Conservation (phyloP, 1,284 basidiomycete species). For the Quambalaria eucalypti region DNA sequence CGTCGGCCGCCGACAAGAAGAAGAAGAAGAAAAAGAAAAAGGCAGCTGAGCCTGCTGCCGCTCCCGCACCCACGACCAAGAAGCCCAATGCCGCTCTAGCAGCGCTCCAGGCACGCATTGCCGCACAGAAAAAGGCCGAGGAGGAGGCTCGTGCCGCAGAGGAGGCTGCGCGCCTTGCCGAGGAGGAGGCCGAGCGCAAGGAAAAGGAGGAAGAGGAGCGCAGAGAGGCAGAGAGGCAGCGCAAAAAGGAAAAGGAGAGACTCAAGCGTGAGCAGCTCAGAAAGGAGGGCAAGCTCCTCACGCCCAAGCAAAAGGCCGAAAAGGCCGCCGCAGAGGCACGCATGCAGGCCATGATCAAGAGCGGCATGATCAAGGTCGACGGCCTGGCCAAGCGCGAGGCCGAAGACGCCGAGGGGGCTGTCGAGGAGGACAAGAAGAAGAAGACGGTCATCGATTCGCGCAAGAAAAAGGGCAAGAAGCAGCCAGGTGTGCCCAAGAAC, state of each 20-base stretch:
- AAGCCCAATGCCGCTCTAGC: conserved; percentile 38
- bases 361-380: conserved; percentile 74
- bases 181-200: conserved; percentile 42
- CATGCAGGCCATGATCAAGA: conserved; percentile 78
- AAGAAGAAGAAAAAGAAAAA: conserved; percentile 27
- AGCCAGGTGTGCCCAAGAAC: conserved; percentile 38
- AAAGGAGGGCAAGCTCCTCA: conserved; percentile 45
- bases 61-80: conserved; percentile 25
- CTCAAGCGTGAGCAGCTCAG: conserved; percentile 43
- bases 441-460: conserved; percentile 72
- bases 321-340: conserved; percentile 81
- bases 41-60: conserved; percentile 15
- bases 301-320: conserved; percentile 82
- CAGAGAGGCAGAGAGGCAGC: conserved; percentile 38
- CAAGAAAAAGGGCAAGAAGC: conserved; percentile 64
- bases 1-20: conserved; percentile 30
- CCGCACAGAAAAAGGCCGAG: conserved; percentile 44
- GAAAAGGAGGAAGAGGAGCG: conserved; percentile 42
- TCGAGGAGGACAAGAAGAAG: conserved; percentile 49
- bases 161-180: conserved; percentile 29
- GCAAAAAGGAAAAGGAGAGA: conserved; percentile 44
- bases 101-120: conserved; percentile 41
- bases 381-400: conserved; percentile 57
- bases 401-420: conserved; percentile 47
- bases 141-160: conserved; percentile 33